Percentiles rank a stretch among this genome's conserved stretches.
Conservation (phyloP, 768 basidiomycete genomes). For the Termitomyces sp. region DNA sequence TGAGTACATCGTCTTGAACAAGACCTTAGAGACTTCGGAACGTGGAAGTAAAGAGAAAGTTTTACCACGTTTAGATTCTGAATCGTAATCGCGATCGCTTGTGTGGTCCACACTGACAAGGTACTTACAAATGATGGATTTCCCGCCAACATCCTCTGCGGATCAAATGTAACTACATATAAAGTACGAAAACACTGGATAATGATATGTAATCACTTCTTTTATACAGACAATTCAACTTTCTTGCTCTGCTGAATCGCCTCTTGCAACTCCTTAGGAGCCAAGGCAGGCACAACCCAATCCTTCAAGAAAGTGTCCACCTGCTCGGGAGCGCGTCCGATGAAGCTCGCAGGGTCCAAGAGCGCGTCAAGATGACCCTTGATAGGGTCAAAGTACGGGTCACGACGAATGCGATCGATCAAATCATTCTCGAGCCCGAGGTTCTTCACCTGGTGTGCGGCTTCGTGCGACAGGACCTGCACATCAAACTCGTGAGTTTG, state of each 20-base stretch:
- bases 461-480: conserved; percentile 90
- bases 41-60: neutral
- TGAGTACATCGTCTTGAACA: neutral
- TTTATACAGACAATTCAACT: conserved; percentile 61
- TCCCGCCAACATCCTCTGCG: neutral
- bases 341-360: conserved; percentile 83
- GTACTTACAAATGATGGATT: neutral
- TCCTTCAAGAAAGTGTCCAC: conserved; percentile 83
- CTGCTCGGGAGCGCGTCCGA: conserved; percentile 93
- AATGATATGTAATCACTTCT: neutral
- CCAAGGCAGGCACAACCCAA: conserved; percentile 83
- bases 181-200: neutral
- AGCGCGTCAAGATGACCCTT: conserved; percentile 70
- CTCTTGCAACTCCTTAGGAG: conserved; percentile 45
- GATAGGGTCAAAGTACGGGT: conserved; percentile 89
- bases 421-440: conserved; percentile 94
- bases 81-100: neutral
- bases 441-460: conserved; percentile 89
- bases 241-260: conserved; percentile 45
- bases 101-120: neutral
- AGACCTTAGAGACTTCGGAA: too few relatives aligned
- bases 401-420: conserved; percentile 75
- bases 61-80: neutral
- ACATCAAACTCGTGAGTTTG: neutral
- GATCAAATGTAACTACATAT: neutral